Conservation (phyloP, 2,329 filamentous ascomycete genomes). For the Parafenestella ontariensis region DNA sequence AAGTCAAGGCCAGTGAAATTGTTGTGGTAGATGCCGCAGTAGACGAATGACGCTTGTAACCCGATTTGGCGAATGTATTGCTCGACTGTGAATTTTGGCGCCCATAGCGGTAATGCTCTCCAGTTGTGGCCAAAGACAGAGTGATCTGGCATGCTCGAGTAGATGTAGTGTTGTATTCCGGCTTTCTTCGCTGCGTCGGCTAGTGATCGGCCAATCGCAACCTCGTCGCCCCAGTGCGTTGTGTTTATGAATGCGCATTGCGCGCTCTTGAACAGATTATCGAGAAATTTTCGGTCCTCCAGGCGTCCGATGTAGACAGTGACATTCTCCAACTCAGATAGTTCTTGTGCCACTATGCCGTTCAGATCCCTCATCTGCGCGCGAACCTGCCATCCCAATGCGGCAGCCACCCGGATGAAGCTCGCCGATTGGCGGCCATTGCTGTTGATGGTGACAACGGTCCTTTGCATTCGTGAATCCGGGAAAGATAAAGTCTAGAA, state of each 20-base stretch:
- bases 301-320: slow-evolving; percentile 71
- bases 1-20: slow-evolving; percentile 95
- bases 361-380: slow-evolving; percentile 89
- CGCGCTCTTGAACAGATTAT: slow-evolving; percentile 79
- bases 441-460: slow-evolving; percentile 93
- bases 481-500: slow-evolving; percentile 4
- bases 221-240: slow-evolving; percentile 94
- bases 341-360: slow-evolving; percentile 86
- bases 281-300: slow-evolving; percentile 77
- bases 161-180: slow-evolving; percentile 89
- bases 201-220: slow-evolving; percentile 84
- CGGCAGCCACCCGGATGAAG: slow-evolving; percentile 90
- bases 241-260: slow-evolving; percentile 98
- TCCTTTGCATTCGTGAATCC: slow-evolving; percentile 55
- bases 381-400: slow-evolving; percentile 90
- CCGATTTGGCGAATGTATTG: slow-evolving; percentile 85
- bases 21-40: slow-evolving; percentile 98
- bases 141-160: slow-evolving; percentile 97
- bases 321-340: slow-evolving; percentile 81
- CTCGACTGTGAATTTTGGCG: slow-evolving; percentile 89
- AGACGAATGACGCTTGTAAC: slow-evolving; percentile 89
- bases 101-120: slow-evolving; percentile 89
- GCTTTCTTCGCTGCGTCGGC: slow-evolving; percentile 88
- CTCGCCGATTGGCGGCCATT: slow-evolving; percentile 95
- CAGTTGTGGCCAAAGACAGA: slow-evolving; percentile 76